These are phyloP conservation scores for Pleurotus sapidus DNA, from an alignment of 768 basidiomycete species.

Conservation along the genomic window DNA sequence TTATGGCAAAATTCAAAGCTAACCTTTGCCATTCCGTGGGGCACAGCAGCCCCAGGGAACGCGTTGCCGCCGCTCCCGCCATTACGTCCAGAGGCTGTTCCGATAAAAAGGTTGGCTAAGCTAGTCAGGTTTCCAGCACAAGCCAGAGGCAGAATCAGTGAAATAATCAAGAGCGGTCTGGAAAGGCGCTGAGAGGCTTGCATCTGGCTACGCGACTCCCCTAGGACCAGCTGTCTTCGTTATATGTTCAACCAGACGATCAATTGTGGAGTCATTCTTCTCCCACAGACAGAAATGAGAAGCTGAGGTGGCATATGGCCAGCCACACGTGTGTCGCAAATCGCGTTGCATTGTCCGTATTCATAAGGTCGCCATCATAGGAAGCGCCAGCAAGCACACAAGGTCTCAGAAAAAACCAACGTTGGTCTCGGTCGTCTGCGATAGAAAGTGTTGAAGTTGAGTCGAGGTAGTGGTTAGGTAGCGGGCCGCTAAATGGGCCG, in stretches of 20 bases:
- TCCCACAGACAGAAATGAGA: conserved; percentile 5
- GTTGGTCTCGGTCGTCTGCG: too few species aligned
- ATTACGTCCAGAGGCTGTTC: conserved; percentile 42
- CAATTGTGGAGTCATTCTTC: not conserved
- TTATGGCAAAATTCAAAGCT: not conserved
- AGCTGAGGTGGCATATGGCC: not conserved
- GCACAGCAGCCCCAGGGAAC: conserved; percentile 50
- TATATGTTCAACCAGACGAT: not conserved
- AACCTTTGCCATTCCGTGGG: conserved; percentile 54
- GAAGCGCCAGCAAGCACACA: not conserved
- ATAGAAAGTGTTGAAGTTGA: too few species aligned
- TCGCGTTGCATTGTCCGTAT: not conserved
- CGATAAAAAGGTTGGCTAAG: conserved; percentile 50
- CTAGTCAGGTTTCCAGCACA: conserved; percentile 32
- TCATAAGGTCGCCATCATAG: not conserved
- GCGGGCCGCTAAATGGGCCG: too few species aligned
- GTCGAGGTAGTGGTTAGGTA: too few species aligned
- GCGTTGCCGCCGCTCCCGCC: conserved; percentile 46
- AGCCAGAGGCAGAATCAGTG: not conserved
- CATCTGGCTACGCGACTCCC: too few species aligned
- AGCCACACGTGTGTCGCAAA: conserved; percentile 1
- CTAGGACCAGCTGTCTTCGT: too few species aligned
- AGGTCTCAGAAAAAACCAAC: too few species aligned
- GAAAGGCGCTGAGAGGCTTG: too few species aligned
- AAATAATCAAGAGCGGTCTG: not conserved